A percentile compares a stretch with the other conserved stretches of the same genome.
Evolutionary conservation across 108 stramenopile species (phyloP).

Genomic region (Aurantiochytrium sp.): DNA sequence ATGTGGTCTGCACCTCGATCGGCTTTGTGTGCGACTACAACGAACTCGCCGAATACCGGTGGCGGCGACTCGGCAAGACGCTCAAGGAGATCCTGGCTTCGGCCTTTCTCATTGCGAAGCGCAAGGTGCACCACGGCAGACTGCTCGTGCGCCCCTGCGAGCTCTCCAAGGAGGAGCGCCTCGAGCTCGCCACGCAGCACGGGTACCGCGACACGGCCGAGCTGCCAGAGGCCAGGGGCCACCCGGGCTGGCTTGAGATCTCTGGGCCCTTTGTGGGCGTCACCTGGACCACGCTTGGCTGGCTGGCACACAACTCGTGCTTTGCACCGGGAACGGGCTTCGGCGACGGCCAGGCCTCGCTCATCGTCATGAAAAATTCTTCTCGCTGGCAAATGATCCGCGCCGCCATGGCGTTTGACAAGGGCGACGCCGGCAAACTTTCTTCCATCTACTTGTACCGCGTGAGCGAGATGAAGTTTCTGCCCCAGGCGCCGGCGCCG

Average conservation of each 20-base stretch:
- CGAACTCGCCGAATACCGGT: background rate
- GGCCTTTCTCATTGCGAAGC: background rate
- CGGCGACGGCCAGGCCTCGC: background rate
- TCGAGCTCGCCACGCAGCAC: background rate
- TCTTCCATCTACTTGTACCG: background rate
- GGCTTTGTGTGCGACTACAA: background rate
- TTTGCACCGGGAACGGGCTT: background rate
- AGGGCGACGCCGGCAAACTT: background rate
- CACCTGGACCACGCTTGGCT: background rate
- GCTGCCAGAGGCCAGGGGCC: background rate
- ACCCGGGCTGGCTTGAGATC: background rate
- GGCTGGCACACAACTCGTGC: background rate
- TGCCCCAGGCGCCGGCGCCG: background rate
- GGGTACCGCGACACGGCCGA: background rate
- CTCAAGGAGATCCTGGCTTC: background rate
- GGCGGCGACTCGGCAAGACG: background rate
- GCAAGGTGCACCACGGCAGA: background rate
- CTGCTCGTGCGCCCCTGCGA: background rate
- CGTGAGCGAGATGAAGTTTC: background rate
- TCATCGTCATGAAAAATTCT: background rate
- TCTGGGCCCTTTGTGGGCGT: background rate
- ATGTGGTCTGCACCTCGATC: background rate
- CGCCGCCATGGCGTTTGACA: background rate
- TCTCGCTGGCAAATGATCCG: slow-evolving; percentile 7
- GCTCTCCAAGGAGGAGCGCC: background rate